phyloP scores from a whole-genome alignment of 768 basidiomycete genomes.

The Paxillus rubicundulus region DNA sequence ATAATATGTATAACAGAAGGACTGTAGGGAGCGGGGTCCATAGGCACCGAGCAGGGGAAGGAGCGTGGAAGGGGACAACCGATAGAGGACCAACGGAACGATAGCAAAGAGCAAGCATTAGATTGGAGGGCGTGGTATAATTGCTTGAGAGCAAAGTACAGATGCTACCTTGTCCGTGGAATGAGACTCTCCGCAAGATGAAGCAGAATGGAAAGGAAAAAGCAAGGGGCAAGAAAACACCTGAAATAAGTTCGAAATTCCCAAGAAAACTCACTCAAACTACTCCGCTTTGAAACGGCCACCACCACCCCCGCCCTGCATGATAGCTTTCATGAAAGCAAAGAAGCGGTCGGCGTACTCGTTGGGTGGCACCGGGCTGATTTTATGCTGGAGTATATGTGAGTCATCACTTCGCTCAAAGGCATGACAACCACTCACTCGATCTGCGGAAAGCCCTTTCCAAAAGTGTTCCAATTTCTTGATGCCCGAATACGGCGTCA shows the following conservation, averaged over 20 bases:
- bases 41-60: neutral
- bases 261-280: slow-evolving; percentile 2
- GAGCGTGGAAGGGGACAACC: slow-evolving; percentile 6
- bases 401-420: slow-evolving; percentile 10
- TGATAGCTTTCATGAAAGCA: slow-evolving; percentile 78
- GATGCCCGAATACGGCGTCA: slow-evolving; percentile 77
- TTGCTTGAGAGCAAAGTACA: slow-evolving; percentile 11
- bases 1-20: neutral
- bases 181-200: slow-evolving; percentile 9
- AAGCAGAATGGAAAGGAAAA: slow-evolving; percentile 10
- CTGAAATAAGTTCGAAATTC: slow-evolving; percentile 5
- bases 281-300: slow-evolving; percentile 47
- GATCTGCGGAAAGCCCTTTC: slow-evolving; percentile 86
- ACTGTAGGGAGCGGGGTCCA: neutral
- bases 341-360: slow-evolving; percentile 92
- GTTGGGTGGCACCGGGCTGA: slow-evolving; percentile 84
- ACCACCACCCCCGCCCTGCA: slow-evolving; percentile 76
- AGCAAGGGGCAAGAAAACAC: slow-evolving; percentile 6
- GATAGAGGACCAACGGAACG: neutral
- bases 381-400: slow-evolving; percentile 68
- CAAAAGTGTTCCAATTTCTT: slow-evolving; percentile 90
- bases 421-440: slow-evolving; percentile 52
- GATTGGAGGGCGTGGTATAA: slow-evolving; percentile 19
- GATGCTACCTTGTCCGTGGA: slow-evolving; percentile 4
- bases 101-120: slow-evolving; percentile 1